A percentile compares a stretch with the other conserved stretches of the same genome.
phyloP scores from a whole-genome alignment of 176 grass and related monocot genomes.

The Musa schizocarpa region DNA sequence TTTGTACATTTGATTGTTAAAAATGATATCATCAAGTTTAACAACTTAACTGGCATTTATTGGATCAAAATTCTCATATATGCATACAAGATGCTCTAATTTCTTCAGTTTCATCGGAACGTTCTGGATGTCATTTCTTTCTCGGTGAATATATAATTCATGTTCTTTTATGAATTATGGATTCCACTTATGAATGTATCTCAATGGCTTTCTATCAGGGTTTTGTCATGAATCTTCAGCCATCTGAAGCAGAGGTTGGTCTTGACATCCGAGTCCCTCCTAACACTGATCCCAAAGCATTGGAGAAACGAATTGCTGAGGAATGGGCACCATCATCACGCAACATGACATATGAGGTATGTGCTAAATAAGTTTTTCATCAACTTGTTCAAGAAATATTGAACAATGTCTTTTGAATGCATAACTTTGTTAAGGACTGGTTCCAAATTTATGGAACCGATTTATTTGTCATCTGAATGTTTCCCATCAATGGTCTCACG shows the following conservation, averaged over 20 bases:
- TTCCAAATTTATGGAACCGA: background rate
- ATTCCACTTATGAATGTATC: background rate
- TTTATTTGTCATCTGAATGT: too few species aligned
- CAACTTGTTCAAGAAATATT: background rate
- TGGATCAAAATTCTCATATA: background rate
- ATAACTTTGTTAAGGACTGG: background rate
- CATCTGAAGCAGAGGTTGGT: slow-evolving; percentile 90
- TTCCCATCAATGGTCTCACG: too few species aligned
- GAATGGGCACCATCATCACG: slow-evolving; percentile 86
- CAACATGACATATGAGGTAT: slow-evolving; percentile 80
- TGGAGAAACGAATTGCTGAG: slow-evolving; percentile 71
- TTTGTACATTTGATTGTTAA: background rate
- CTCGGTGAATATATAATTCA: background rate
- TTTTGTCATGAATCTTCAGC: slow-evolving; percentile 98
- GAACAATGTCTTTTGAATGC: background rate
- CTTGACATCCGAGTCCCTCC: slow-evolving; percentile 80
- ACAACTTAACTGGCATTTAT: background rate
- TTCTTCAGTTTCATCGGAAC: background rate
- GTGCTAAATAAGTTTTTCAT: background rate
- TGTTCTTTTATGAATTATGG: background rate
- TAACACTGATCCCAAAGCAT: slow-evolving; percentile 39
- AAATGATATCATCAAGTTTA: background rate
- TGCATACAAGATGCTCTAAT: background rate
- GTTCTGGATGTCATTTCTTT: background rate
- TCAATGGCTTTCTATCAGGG: slow-evolving; percentile 42